A percentile compares a stretch with the other conserved stretches of the same genome.
Evolutionary conservation across 768 basidiomycete genomes (phyloP).

Genomic region (Rhodotorula taiwanensis): DNA sequence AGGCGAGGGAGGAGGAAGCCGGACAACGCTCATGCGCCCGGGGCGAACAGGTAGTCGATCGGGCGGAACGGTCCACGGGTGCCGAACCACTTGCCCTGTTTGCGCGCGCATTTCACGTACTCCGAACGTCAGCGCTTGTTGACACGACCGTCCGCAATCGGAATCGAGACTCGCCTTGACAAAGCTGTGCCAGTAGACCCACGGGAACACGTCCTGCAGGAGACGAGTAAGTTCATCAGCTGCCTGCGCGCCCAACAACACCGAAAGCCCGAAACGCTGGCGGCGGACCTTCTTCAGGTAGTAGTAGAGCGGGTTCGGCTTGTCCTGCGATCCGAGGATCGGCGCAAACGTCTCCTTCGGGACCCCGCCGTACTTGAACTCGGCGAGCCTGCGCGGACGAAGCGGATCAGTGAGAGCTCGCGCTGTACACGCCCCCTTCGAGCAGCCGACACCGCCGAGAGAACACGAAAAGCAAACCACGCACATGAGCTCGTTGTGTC

Average conservation of each 20-base stretch:
- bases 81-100: slow-evolving; percentile 31
- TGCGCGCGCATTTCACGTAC: background rate
- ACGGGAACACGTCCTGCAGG: slow-evolving; percentile 61
- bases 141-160: too few relatives aligned
- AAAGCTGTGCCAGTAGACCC: slow-evolving; percentile 65
- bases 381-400: slow-evolving; percentile 54
- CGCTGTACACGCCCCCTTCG: background rate
- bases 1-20: too few relatives aligned
- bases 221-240: too few relatives aligned
- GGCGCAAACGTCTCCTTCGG: slow-evolving; percentile 77
- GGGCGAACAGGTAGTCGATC: slow-evolving; percentile 8
- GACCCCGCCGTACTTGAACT: slow-evolving; percentile 86
- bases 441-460: background rate
- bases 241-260: too few relatives aligned
- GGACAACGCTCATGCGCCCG: too few relatives aligned
- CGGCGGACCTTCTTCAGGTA: slow-evolving; percentile 63
- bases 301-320: slow-evolving; percentile 60
- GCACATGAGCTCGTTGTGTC: slow-evolving; percentile 49
- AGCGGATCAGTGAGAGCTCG: background rate
- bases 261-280: too few relatives aligned
- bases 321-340: slow-evolving; percentile 49
- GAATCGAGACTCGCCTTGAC: slow-evolving; percentile 43
- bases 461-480: background rate
- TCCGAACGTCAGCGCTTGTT: too few relatives aligned
- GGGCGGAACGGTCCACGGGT: slow-evolving; percentile 16